Evolutionary conservation across 2,329 filamentous ascomycete species (phyloP).

Genomic region (Hypocreales sp.): DNA sequence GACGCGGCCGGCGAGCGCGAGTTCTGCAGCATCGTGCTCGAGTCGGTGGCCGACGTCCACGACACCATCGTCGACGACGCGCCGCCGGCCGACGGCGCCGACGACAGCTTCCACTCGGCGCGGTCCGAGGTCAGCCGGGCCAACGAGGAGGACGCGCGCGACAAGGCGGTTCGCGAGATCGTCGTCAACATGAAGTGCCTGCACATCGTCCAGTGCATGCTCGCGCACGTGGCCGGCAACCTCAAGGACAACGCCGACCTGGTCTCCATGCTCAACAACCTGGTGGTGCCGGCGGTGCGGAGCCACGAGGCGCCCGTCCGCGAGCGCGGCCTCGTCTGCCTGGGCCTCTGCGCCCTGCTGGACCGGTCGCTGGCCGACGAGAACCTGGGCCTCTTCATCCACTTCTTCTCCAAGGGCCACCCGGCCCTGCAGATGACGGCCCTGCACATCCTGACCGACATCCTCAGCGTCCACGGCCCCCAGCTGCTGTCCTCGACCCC

Average conservation of each 20-base stretch:
- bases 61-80: conserved; percentile 76
- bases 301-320: conserved; percentile 86
- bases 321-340: conserved; percentile 75
- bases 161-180: conserved; percentile 76
- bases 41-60: conserved; percentile 92
- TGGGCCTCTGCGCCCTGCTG: conserved; percentile 82
- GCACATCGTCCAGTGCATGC: conserved; percentile 93
- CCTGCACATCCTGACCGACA: conserved; percentile 83
- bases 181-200: conserved; percentile 98
- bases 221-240: conserved; percentile 79
- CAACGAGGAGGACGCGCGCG: conserved; percentile 49
- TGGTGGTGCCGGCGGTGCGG: conserved; percentile 88
- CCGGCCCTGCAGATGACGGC: conserved; percentile 79
- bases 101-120: conserved; percentile 82
- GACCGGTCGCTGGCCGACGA: conserved; percentile 85
- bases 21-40: conserved; percentile 73
- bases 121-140: conserved; percentile 67
- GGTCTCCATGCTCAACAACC: conserved; percentile 95
- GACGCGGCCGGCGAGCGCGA: conserved; percentile 62
- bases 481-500: conserved; percentile 55
- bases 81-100: conserved; percentile 36
- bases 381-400: conserved; percentile 84
- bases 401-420: conserved; percentile 90
- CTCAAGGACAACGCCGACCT: conserved; percentile 80
- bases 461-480: conserved; percentile 75